Percentiles rank a stretch among this genome's conserved stretches.
These are phyloP conservation scores for Penicillium sp. DNA, from an alignment of 2,329 filamentous ascomycete genomes.

Conservation along the genomic window DNA sequence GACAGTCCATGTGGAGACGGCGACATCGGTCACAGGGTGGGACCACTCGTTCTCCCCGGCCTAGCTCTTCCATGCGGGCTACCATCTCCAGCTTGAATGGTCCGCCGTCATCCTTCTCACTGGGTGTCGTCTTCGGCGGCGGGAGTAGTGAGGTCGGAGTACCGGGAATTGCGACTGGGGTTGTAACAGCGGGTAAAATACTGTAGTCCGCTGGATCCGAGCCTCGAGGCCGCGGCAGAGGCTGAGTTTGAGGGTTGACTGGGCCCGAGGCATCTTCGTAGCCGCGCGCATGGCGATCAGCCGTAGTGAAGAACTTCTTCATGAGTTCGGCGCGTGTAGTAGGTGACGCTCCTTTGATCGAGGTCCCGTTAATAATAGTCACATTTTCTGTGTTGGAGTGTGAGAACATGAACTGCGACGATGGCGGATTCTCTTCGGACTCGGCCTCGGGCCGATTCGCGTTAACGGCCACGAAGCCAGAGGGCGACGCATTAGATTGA, in stretches of 20 bases:
- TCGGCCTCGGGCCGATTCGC: slow-evolving; percentile 42
- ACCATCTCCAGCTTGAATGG: slow-evolving; percentile 66
- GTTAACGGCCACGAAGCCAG: slow-evolving; percentile 61
- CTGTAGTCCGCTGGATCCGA: slow-evolving; percentile 39
- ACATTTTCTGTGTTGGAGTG: slow-evolving; percentile 46
- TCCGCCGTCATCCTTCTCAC: slow-evolving; percentile 57
- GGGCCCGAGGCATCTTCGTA: slow-evolving; percentile 31
- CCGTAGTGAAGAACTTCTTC: slow-evolving; percentile 61
- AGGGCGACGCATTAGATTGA: slow-evolving; percentile 44
- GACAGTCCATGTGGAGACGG: slow-evolving; percentile 73
- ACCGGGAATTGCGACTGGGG: slow-evolving; percentile 54
- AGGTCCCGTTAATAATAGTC: slow-evolving; percentile 49
- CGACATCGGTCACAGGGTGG: slow-evolving; percentile 84
- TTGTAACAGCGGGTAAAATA: slow-evolving; percentile 42
- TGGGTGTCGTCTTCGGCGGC: slow-evolving; percentile 44
- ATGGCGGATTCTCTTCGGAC: slow-evolving; percentile 31
- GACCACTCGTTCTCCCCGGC: slow-evolving; percentile 70
- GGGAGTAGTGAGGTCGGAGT: slow-evolving; percentile 55
- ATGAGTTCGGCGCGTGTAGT: slow-evolving; percentile 60
- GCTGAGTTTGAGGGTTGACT: slow-evolving; percentile 24
- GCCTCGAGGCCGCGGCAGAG: slow-evolving; percentile 31
- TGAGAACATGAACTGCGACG: slow-evolving; percentile 41
- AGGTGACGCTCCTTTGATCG: slow-evolving; percentile 54
- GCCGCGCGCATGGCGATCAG: slow-evolving; percentile 51
- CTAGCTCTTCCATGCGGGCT: slow-evolving; percentile 70